Evolutionary conservation across 371 early-diverging fungal species (phyloP).

Genomic region (Actinomortierella ambigua): DNA sequence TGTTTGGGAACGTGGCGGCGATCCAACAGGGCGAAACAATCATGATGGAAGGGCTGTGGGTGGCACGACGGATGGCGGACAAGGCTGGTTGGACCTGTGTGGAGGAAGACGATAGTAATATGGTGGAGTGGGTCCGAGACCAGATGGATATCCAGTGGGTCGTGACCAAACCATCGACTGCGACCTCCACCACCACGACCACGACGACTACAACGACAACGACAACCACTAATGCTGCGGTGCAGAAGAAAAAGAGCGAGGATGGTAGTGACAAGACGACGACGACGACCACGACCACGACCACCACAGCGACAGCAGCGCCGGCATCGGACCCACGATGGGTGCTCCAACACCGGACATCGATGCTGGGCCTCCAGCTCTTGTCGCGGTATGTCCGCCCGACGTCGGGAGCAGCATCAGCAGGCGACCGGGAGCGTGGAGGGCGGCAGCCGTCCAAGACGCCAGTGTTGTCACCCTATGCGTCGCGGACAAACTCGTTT

Average conservation of each 20-base stretch:
- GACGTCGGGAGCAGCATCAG: too few species aligned
- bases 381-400: too few species aligned
- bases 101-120: conserved; percentile 35
- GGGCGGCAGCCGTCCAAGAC: conserved; percentile 17
- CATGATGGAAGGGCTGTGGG: conserved; percentile 29
- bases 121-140: conserved; percentile 44
- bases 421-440: too few species aligned
- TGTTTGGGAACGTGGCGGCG: conserved; percentile 26
- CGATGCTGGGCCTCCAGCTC: conserved; percentile 6
- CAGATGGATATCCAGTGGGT: conserved; percentile 37
- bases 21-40: conserved; percentile 37
- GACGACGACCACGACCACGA: too few species aligned
- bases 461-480: conserved; percentile 34
- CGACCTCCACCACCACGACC: too few species aligned
- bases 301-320: background rate
- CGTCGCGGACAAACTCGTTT: conserved; percentile 23
- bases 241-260: too few species aligned
- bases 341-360: conserved; percentile 6
- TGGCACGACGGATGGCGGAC: conserved; percentile 29
- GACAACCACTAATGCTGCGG: too few species aligned
- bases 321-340: conserved; percentile 2
- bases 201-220: too few species aligned
- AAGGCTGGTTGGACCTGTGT: conserved; percentile 29
- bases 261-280: too few species aligned
- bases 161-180: too few species aligned